A percentile compares a stretch with the other conserved stretches of the same genome.
Evolutionary conservation across 352 stramenopile species (phyloP).

Genomic region (Globisporangium ultimum): DNA sequence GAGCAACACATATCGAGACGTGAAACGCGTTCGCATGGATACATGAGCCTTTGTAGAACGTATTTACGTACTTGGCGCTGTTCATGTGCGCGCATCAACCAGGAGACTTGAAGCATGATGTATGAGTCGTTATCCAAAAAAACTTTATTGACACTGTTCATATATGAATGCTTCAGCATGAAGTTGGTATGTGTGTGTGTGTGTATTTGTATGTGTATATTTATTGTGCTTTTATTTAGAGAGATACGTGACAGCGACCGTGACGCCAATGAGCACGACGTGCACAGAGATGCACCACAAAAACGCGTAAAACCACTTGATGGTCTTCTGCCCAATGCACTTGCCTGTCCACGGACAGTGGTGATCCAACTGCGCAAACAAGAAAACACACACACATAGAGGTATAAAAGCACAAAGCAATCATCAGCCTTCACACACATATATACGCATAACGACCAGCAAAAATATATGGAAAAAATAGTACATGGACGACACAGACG

Average conservation of each 20-base stretch:
- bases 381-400: conserved; percentile 10
- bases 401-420: too few species aligned
- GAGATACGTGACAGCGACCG: conserved; percentile 35
- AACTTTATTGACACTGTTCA: too few species aligned
- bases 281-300: conserved; percentile 63
- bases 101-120: too few species aligned
- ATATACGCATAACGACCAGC: conserved; percentile 2
- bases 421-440: conserved; percentile 1
- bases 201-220: background rate
- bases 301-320: conserved; percentile 84
- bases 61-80: too few species aligned
- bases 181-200: background rate
- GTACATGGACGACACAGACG: conserved; percentile 65
- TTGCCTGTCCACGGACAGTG: conserved; percentile 92
- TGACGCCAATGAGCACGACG: conserved; percentile 48
- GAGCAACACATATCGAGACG: too few species aligned
- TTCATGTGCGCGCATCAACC: too few species aligned
- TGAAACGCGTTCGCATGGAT: too few species aligned
- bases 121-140: too few species aligned
- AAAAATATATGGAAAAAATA: conserved; percentile 1
- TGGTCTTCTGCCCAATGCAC: conserved; percentile 81
- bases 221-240: conserved; percentile 1
- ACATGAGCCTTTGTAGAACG: too few species aligned
- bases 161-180: too few species aligned
- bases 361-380: conserved; percentile 70